Conservation (phyloP, 306 rosid genomes). For the Lathyrus aphaca region DNA sequence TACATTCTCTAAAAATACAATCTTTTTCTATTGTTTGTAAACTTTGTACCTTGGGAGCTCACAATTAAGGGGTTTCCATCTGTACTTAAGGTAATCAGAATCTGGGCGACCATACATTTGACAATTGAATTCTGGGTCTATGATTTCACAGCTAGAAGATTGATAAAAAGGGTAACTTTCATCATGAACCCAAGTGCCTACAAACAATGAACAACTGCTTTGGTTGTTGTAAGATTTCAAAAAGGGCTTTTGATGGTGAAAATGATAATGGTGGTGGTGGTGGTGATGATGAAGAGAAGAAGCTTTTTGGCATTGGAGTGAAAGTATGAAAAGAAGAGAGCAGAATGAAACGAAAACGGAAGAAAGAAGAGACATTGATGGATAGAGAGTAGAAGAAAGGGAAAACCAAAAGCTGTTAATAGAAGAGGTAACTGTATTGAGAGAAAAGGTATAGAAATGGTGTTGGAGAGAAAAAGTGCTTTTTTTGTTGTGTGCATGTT, state of each 20-base stretch:
- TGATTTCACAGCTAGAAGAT: conserved; percentile 66
- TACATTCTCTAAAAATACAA: conserved; percentile 15
- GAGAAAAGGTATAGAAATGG: not conserved
- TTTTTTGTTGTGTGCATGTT: conserved; percentile 38
- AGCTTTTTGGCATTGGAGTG: conserved; percentile 48
- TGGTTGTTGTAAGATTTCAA: conserved; percentile 57
- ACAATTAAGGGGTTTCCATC: conserved; percentile 89
- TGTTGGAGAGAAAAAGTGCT: conserved; percentile 1
- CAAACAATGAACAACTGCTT: conserved; percentile 70
- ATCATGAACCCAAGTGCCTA: conserved; percentile 85
- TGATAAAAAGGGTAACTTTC: conserved; percentile 80
- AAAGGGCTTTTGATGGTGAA: conserved; percentile 55
- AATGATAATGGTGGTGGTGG: conserved; percentile 45
- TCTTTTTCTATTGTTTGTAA: not conserved
- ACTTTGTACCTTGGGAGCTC: conserved; percentile 84
- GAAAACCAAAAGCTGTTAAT: conserved; percentile 31
- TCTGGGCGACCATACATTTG: conserved; percentile 95
- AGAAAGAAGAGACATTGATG: conserved; percentile 51
- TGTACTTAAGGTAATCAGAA: conserved; percentile 72
- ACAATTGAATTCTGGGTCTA: conserved; percentile 89
- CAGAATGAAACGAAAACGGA: conserved; percentile 47
- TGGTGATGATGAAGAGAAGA: conserved; percentile 52
- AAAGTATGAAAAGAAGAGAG: conserved; percentile 40
- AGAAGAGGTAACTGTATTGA: not conserved
- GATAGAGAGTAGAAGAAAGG: conserved; percentile 9